Percentiles rank a stretch among this genome's conserved stretches.
phyloP scores from a whole-genome alignment of 495 filamentous ascomycete species.

The Saxophila tyrrhenica region DNA sequence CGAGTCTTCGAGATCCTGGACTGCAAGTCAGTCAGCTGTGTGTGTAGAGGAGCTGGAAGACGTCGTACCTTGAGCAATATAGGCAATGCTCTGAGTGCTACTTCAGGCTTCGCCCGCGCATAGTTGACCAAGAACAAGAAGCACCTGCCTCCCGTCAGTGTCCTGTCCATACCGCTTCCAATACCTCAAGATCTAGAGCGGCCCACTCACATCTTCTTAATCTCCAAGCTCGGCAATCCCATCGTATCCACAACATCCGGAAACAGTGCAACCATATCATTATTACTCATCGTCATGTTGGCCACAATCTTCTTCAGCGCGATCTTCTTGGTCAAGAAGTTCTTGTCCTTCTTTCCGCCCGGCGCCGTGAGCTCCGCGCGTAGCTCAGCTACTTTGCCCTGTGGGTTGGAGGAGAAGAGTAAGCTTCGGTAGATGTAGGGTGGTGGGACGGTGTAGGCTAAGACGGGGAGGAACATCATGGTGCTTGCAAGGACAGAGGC shows the following conservation, averaged over 20 bases:
- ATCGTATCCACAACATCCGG: constrained; percentile 92
- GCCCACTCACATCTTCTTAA: constrained; percentile 98
- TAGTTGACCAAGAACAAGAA: constrained; percentile 98
- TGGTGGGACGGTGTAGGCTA: constrained; percentile 12
- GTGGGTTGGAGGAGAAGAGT: constrained; percentile 29
- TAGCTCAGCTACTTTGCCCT: constrained; percentile 99
- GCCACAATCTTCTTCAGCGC: constrained; percentile 99
- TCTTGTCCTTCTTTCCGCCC: constrained; percentile 97
- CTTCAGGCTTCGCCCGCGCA: constrained; percentile 83
- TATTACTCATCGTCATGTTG: constrained; percentile 99
- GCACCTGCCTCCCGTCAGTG: constrained; percentile 49
- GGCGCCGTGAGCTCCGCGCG: constrained; percentile 86
- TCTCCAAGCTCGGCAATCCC: constrained; percentile 85
- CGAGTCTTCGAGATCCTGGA: constrained; percentile 81
- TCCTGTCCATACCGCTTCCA: too few relatives aligned
- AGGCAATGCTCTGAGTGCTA: constrained; percentile 85
- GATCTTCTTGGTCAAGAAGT: constrained; percentile 92
- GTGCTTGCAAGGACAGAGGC: neutral
- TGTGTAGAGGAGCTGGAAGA: neutral
- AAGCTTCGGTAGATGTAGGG: constrained; percentile 9
- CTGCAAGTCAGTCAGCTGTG: constrained; percentile 2
- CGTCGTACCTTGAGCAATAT: constrained; percentile 63
- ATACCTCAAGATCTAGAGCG: too few relatives aligned
- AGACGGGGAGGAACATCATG: neutral
- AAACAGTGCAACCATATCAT: constrained; percentile 97